Evolutionary conservation across 1,284 basidiomycete genomes (phyloP).

Genomic region (Vanrija humicola): DNA sequence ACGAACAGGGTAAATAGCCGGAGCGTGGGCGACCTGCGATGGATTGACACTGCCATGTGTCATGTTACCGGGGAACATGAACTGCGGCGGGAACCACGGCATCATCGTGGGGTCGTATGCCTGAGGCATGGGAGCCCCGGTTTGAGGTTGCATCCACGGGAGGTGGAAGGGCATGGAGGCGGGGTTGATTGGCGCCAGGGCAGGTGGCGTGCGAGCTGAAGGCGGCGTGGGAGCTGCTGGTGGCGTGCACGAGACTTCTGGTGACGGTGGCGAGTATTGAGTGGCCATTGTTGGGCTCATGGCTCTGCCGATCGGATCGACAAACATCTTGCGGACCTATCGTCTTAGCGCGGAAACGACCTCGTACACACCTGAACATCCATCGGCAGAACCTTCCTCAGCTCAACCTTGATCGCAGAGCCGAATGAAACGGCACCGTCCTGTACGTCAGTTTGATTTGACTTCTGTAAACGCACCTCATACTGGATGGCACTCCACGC

Average conservation of each 20-base stretch:
- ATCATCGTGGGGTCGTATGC: too few relatives aligned
- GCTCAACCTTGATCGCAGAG: constrained; percentile 27
- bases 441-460: constrained; percentile 6
- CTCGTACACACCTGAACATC: constrained; percentile 25
- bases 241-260: not conserved
- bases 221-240: not conserved
- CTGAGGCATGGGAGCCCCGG: not conserved
- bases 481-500: constrained; percentile 24
- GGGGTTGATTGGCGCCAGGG: too few relatives aligned
- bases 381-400: constrained; percentile 24
- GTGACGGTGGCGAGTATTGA: constrained; percentile 20
- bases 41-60: too few relatives aligned
- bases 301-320: constrained; percentile 26
- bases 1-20: too few relatives aligned
- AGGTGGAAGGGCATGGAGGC: too few relatives aligned
- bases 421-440: constrained; percentile 28
- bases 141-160: too few relatives aligned
- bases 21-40: too few relatives aligned
- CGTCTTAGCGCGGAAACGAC: not conserved
- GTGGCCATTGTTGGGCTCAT: constrained; percentile 31
- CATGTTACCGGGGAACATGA: too few relatives aligned
- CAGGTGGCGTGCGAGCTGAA: not conserved
- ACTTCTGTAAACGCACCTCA: constrained; percentile 24
- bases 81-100: too few relatives aligned
- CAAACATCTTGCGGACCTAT: constrained; percentile 21